Evolutionary conservation across 495 filamentous ascomycete genomes (phyloP), one percentile per base, ranked within the genome.

Genomic region (Aspergillus bridgeri): DNA sequence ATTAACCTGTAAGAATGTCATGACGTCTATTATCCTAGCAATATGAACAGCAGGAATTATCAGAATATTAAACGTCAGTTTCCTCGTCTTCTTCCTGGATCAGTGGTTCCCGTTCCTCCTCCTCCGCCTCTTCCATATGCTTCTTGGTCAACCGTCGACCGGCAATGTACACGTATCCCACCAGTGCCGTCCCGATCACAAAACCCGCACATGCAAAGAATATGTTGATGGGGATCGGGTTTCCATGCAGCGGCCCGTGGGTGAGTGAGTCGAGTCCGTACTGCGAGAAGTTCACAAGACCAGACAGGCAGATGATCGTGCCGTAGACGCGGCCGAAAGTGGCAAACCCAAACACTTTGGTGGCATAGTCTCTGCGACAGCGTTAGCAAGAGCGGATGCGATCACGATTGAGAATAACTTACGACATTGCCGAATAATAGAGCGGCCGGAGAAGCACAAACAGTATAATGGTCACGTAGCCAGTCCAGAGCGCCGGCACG

Each of bases 261-360:
- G 90, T 91, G 54, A 92, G 57, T 54, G 85, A 86, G 67, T 96
- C 93, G 18, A 97, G 74, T 0, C 81, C 89, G 15, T 85, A 86
- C 70, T 96, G 92, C 6, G 80, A 83, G 66, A 98, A 92, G 69
- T 95, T 96, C 54, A 91, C 77, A 4, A 98, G 68, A 19, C 93
- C 93, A 0, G 91, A 86, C 13, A 94, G 70, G 65, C 92, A 96
- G 58, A 96, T 96, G 62, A 96, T 89, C 3, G 90, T 80, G 7
- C 93, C 93, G 70, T 97, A 96, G 42, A 98, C 90, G 23, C 87
- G 93, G 24, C 92, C 92, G 60, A 96, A 97, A 0, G 92, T 96
- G 29, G 84, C 83, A 69, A 96, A 96, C 21, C 93, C 92, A 68
- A 98, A 98, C 29, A 98, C 93, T 69, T 98, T 98, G 44, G 91